Evolutionary conservation across 768 basidiomycete species (phyloP).

Genomic region (Agaricus bisporus): DNA sequence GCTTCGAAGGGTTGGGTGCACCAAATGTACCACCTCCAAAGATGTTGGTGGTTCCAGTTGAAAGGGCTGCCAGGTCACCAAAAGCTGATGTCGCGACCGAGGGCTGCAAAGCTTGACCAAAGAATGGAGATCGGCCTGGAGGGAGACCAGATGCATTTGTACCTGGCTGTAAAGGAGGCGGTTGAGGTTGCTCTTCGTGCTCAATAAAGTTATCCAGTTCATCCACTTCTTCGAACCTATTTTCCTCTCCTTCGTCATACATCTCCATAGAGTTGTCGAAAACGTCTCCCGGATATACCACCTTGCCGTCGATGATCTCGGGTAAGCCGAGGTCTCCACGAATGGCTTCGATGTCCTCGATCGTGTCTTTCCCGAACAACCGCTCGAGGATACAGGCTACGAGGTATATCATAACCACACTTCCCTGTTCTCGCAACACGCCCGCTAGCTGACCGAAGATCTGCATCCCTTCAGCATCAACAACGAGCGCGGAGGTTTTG

Average conservation of each 20-base stretch:
- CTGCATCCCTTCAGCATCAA: slow-evolving; percentile 61
- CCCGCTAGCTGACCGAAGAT: slow-evolving; percentile 60
- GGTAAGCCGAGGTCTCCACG: slow-evolving; percentile 48
- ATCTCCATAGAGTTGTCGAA: slow-evolving; percentile 20
- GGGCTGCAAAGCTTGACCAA: slow-evolving; percentile 2
- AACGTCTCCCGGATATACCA: slow-evolving; percentile 20
- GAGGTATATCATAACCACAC: slow-evolving; percentile 73
- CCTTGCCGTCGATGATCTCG: slow-evolving; percentile 66
- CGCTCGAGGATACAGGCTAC: slow-evolving; percentile 85
- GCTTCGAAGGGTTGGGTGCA: slow-evolving; percentile 12
- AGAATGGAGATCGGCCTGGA: not conserved
- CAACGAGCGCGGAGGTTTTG: slow-evolving; percentile 57
- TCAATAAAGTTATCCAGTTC: slow-evolving; percentile 10
- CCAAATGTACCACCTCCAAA: slow-evolving; percentile 33
- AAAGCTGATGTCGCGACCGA: slow-evolving; percentile 15
- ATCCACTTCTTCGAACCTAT: slow-evolving; percentile 17
- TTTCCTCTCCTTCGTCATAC: slow-evolving; percentile 21
- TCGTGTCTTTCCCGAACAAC: slow-evolving; percentile 77
- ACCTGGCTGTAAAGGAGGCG: not conserved
- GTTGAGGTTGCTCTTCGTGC: not conserved
- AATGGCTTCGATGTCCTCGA: slow-evolving; percentile 68
- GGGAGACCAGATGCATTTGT: not conserved
- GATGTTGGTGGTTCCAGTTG: slow-evolving; percentile 27
- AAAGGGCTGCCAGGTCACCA: slow-evolving; percentile 11
- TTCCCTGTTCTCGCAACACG: slow-evolving; percentile 61